Percentiles rank a stretch among this genome's conserved stretches.
phyloP scores from a whole-genome alignment of 108 stramenopile genomes.

The Epipyxis sp. region DNA sequence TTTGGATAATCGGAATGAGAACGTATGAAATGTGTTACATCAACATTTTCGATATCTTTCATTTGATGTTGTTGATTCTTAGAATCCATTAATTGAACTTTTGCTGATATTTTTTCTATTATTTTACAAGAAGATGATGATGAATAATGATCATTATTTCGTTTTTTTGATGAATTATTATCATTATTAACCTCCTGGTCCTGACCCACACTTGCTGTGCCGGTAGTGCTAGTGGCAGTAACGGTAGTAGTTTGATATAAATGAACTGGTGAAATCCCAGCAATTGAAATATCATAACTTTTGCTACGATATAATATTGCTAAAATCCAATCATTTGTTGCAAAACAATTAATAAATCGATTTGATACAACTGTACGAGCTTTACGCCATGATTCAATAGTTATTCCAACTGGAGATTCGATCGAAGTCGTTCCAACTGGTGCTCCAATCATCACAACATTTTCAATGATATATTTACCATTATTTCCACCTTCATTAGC shows the following conservation, averaged over 20 bases:
- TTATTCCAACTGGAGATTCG: too few species aligned
- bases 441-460: constrained; percentile 63
- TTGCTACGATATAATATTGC: constrained; percentile 75
- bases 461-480: constrained; percentile 68
- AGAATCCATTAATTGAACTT: neutral
- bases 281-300: neutral
- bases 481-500: constrained; percentile 34
- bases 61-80: neutral
- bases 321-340: constrained; percentile 78
- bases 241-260: neutral
- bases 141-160: neutral
- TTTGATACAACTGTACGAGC: constrained; percentile 79
- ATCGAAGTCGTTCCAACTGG: neutral
- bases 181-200: neutral
- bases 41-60: constrained; percentile 21
- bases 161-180: neutral
- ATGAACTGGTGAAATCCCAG: constrained; percentile 18
- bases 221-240: neutral
- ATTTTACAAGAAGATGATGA: neutral
- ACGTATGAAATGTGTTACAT: constrained; percentile 10
- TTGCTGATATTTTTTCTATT: neutral
- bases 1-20: constrained; percentile 12
- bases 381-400: constrained; percentile 74
- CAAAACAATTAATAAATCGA: constrained; percentile 86
- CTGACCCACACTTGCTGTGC: neutral